A percentile compares a stretch with the other conserved stretches of the same genome.
Evolutionary conservation across 1,284 basidiomycete genomes (phyloP).

Genomic region (Cryptococcus maquisensis): DNA sequence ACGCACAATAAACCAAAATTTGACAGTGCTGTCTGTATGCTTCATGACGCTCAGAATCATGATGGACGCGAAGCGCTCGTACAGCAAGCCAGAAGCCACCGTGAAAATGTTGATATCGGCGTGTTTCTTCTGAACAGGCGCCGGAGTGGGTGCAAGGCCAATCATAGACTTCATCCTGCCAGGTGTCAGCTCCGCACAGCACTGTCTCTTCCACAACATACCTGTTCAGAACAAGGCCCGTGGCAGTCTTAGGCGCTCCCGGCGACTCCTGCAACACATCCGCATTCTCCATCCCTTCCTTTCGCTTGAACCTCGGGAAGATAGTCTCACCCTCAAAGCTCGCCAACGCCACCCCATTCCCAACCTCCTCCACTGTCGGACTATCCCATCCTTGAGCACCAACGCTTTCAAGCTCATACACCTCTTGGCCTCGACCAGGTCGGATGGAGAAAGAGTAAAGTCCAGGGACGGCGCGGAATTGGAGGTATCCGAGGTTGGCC

Average conservation of each 20-base stretch:
- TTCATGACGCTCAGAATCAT: conserved; percentile 95
- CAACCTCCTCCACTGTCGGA: conserved; percentile 60
- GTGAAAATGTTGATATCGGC: conserved; percentile 99
- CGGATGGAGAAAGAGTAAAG: conserved; percentile 79
- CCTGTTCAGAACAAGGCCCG: conserved; percentile 18
- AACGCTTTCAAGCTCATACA: conserved; percentile 77
- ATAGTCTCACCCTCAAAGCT: conserved; percentile 84
- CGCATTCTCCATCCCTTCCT: conserved; percentile 69
- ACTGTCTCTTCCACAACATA: conserved; percentile 9
- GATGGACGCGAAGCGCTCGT: conserved; percentile 96
- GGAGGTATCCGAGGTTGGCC: conserved; percentile 92
- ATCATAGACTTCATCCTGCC: conserved; percentile 37
- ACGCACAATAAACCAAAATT: conserved; percentile 93
- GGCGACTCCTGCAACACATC: conserved; percentile 65
- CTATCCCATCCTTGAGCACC: conserved; percentile 81
- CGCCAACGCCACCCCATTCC: conserved; percentile 67
- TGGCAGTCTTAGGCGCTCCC: conserved; percentile 12
- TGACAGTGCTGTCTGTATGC: conserved; percentile 88
- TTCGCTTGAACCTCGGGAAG: conserved; percentile 71
- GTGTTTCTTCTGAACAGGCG: conserved; percentile 30
- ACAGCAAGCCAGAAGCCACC: conserved; percentile 90
- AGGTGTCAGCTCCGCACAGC: conserved; percentile 3
- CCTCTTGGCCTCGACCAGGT: conserved; percentile 70
- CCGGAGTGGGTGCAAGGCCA: conserved; percentile 23
- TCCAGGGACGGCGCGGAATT: conserved; percentile 90